phyloP scores from a whole-genome alignment of 1,284 basidiomycete genomes.

The Apiotrichum akiyoshidainum region DNA sequence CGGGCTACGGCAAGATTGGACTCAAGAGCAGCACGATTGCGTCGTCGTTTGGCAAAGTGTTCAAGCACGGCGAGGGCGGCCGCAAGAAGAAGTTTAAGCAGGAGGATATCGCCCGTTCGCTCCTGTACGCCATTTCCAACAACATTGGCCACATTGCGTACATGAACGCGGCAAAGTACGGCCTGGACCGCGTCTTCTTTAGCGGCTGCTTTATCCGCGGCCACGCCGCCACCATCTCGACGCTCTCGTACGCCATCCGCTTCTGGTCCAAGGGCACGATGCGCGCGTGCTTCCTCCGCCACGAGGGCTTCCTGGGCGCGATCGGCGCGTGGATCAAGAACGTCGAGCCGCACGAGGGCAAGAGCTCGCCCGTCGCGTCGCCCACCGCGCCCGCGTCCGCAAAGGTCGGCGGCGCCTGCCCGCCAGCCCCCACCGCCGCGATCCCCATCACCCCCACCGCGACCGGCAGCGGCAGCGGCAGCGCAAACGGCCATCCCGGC shows the following conservation, averaged over 20 bases:
- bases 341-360: constrained; percentile 54
- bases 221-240: constrained; percentile 94
- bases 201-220: constrained; percentile 98
- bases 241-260: constrained; percentile 96
- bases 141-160: constrained; percentile 99
- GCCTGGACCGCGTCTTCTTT: constrained; percentile 96
- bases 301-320: constrained; percentile 94
- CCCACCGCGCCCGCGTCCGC: neutral
- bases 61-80: constrained; percentile 64
- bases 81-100: constrained; percentile 72
- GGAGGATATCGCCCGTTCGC: constrained; percentile 90
- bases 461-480: neutral
- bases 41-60: constrained; percentile 97
- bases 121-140: constrained; percentile 95
- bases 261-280: constrained; percentile 99
- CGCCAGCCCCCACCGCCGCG: neutral
- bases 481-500: too few species aligned
- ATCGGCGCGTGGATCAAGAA: constrained; percentile 97
- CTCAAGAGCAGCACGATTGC: constrained; percentile 98
- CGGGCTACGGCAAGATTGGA: constrained; percentile 88
- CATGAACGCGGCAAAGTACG: constrained; percentile 99
- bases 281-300: constrained; percentile 90
- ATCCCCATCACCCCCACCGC: neutral
- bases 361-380: neutral
- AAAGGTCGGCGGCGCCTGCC: neutral